Base-by-base conservation (phyloP, 495 filamentous ascomycete species). In the Umbilicaria muhlenbergii region DNA sequence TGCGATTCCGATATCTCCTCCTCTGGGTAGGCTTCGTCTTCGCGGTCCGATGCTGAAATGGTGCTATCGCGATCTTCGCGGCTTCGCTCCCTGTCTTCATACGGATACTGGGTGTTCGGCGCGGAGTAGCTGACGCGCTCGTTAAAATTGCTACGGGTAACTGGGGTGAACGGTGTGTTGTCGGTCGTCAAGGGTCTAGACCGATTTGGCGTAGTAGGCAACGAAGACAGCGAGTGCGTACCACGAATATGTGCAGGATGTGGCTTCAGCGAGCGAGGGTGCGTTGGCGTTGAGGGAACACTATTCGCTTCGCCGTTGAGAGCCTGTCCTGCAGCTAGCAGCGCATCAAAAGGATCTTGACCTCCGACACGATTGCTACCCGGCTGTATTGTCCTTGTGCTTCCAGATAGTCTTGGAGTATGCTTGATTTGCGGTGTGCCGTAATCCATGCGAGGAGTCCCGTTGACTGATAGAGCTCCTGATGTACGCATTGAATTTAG, bases 21-120 rank as follows among this genome's bases (percentile, higher is more conserved):
- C 32, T 76, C 62, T 7, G 67, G 71, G 31, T 71, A 65, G 11
- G 65, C 68, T 38, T 76, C 73, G 14, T 75, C 72, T 36, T 82
- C 80, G 17, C 74, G 73, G 43, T 89, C 84, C 4, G 82, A 80
- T 14, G 77, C 85, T 0, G 87, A 93, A 39, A 94, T 88, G 5
- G 87, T 94, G 63, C 83, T 91, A 51, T 94, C 86, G 38, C 83
- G 71, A 53, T 84, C 83, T 52, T 79, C 73, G 40, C 70, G 71
- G 32, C 60, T 56, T n/a, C 44, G 51, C 4, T 38, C 44, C 47
- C 52, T 53, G 53, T 11, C 63, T 45, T 41, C 55, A 50, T 35
- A 53, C 48, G 17, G 48, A 54, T 43, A 46, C 51, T 54, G 45
- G 48, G 54, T 57, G 50, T 42, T 49, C 46, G 45, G 46, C 32